Conservation (phyloP, 2,329 filamentous ascomycete species). For the Diaporthe batatas region DNA sequence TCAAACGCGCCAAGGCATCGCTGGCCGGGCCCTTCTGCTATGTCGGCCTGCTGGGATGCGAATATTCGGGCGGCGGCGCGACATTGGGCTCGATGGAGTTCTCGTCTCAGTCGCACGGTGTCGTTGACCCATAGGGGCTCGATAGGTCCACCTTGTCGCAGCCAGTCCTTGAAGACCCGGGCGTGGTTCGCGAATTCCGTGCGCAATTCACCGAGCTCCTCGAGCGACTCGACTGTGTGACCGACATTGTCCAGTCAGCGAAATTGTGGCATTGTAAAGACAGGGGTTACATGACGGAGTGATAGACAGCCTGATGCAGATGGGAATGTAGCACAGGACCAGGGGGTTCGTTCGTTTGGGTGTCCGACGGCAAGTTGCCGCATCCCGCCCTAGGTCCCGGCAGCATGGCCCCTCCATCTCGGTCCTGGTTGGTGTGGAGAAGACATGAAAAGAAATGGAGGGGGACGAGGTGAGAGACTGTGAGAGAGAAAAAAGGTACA, state of each 20-base stretch:
- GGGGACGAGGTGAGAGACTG: no score
- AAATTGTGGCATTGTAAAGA: neutral
- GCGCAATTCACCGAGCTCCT: slow-evolving; percentile 62
- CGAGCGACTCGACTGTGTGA: slow-evolving; percentile 63
- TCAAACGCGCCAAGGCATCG: slow-evolving; percentile 70
- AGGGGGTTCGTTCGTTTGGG: neutral
- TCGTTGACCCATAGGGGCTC: slow-evolving; percentile 69
- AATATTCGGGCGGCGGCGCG: slow-evolving; percentile 70
- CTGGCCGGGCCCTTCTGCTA: slow-evolving; percentile 46
- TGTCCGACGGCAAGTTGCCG: slow-evolving; percentile 8
- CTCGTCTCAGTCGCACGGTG: slow-evolving; percentile 61
- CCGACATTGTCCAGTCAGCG: slow-evolving; percentile 8
- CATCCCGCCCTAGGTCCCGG: neutral
- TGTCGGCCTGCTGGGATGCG: slow-evolving; percentile 61
- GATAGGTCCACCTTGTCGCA: slow-evolving; percentile 66
- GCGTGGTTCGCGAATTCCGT: slow-evolving; percentile 62
- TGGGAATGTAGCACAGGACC: slow-evolving; percentile 33
- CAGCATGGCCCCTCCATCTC: neutral
- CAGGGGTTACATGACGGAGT: slow-evolving; percentile 9
- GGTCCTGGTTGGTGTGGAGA: neutral
- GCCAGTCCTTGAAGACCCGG: slow-evolving; percentile 67
- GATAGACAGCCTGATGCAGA: neutral
- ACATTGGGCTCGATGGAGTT: slow-evolving; percentile 70
- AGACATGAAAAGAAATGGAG: neutral
- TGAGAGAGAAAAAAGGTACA: slow-evolving; percentile 46